phyloP scores from a whole-genome alignment of 345 rosid genomes.

The Physaria fendleri region DNA sequence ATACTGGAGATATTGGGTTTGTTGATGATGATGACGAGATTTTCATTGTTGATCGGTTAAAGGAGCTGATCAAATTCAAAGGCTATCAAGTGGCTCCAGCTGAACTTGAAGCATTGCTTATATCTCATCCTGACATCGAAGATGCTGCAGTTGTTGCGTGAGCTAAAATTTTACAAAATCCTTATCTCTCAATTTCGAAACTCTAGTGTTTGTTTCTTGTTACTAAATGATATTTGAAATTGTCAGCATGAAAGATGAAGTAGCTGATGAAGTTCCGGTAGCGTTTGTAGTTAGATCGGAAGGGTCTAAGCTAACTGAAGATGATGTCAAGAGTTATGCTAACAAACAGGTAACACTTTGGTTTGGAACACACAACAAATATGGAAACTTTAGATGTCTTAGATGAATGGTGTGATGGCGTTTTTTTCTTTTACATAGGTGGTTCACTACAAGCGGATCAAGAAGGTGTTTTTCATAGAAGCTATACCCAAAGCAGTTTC shows the following conservation, averaged over 20 bases:
- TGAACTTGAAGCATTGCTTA: conserved; percentile 62
- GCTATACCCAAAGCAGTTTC: conserved; percentile 73
- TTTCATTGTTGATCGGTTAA: conserved; percentile 63
- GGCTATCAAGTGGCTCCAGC: conserved; percentile 83
- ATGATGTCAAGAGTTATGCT: conserved; percentile 63
- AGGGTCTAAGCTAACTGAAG: conserved; percentile 59
- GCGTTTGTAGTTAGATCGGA: conserved; percentile 62
- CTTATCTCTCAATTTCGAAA: background rate
- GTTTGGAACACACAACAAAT: background rate
- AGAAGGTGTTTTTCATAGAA: conserved; percentile 45
- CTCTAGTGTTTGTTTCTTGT: background rate
- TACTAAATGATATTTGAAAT: background rate
- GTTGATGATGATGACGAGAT: conserved; percentile 58
- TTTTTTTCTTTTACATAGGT: conserved; percentile 50
- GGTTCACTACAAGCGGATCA: conserved; percentile 60
- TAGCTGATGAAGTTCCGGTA: conserved; percentile 75
- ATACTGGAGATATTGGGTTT: conserved; percentile 63
- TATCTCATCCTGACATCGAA: conserved; percentile 40
- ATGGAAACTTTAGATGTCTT: background rate
- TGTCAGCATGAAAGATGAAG: conserved; percentile 79
- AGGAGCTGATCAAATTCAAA: conserved; percentile 66
- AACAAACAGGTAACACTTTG: conserved; percentile 54
- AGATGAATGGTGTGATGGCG: background rate
- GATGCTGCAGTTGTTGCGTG: conserved; percentile 68
- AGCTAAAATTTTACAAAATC: conserved; percentile 22